Conservation (phyloP, 2,329 filamentous ascomycete genomes). For the Trichoderma sp. region DNA sequence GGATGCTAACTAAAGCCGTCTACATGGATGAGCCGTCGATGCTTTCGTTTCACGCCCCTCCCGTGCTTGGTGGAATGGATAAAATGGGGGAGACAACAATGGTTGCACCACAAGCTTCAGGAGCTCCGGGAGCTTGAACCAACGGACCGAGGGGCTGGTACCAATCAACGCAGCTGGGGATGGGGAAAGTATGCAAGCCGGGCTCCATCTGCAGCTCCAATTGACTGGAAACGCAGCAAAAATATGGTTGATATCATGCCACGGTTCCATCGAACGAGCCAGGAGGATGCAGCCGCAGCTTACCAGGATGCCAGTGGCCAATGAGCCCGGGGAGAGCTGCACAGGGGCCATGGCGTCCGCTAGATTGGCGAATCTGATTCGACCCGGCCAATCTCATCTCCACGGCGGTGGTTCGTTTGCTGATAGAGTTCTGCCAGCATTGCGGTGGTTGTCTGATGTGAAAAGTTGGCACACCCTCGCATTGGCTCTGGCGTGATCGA, state of each 20-base stretch:
- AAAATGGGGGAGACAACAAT: background rate
- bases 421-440: conserved; percentile 14
- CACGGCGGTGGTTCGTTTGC: conserved; percentile 5
- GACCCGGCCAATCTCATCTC: conserved; percentile 1
- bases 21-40: conserved; percentile 14
- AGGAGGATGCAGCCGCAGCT: conserved; percentile 22
- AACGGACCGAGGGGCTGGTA: background rate
- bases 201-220: conserved; percentile 5
- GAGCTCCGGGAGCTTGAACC: background rate
- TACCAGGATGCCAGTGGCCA: background rate
- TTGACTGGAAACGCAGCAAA: background rate
- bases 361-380: conserved; percentile 27
- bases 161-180: conserved; percentile 1
- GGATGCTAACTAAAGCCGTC: background rate
- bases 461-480: conserved; percentile 25
- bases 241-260: background rate
- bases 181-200: background rate
- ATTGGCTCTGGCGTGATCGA: conserved; percentile 26
- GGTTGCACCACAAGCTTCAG: background rate
- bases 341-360: background rate
- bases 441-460: conserved; percentile 18
- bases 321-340: background rate
- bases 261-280: conserved; percentile 25
- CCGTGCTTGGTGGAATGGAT: background rate
- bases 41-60: conserved; percentile 4